Conservation (phyloP, 1,284 basidiomycete genomes). For the Tilletia indica region DNA sequence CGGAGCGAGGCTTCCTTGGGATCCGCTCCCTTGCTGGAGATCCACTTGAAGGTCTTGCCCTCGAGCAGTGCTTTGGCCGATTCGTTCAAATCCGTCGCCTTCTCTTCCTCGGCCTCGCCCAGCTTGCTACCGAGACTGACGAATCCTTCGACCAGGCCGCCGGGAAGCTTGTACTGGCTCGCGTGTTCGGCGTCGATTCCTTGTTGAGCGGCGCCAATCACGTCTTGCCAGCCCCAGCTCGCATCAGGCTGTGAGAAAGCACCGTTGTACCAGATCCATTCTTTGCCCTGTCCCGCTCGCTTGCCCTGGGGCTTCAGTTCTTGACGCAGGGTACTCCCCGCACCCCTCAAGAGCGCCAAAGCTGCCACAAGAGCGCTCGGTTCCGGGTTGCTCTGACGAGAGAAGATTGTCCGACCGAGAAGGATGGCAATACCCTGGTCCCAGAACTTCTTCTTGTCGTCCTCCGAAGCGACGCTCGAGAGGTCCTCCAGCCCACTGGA, state of each 20-base stretch:
- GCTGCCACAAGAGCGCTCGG: background rate
- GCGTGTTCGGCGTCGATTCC: constrained; percentile 4
- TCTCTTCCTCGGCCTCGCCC: background rate
- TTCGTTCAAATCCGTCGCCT: background rate
- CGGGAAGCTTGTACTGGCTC: constrained; percentile 1
- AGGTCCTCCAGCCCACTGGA: background rate
- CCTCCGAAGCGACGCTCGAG: background rate
- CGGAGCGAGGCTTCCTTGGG: no score
- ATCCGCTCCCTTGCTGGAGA: no score
- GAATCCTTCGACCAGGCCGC: constrained; percentile 2
- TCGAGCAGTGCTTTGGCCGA: background rate
- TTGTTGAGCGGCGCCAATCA: background rate
- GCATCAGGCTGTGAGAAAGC: background rate
- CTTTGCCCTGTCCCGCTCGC: background rate
- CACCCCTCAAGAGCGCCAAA: background rate
- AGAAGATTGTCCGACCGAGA: constrained; percentile 2
- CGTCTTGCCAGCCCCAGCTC: background rate
- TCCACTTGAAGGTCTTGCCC: background rate
- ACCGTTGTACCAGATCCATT: background rate
- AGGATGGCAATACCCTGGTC: background rate
- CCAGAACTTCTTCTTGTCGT: constrained; percentile 6
- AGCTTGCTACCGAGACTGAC: background rate
- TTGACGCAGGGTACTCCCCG: background rate
- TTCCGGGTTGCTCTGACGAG: background rate
- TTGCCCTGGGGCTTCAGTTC: background rate